These are phyloP conservation scores for Dryas integrifolia DNA, from an alignment of 331 rosid genomes.

Conservation along the genomic window DNA sequence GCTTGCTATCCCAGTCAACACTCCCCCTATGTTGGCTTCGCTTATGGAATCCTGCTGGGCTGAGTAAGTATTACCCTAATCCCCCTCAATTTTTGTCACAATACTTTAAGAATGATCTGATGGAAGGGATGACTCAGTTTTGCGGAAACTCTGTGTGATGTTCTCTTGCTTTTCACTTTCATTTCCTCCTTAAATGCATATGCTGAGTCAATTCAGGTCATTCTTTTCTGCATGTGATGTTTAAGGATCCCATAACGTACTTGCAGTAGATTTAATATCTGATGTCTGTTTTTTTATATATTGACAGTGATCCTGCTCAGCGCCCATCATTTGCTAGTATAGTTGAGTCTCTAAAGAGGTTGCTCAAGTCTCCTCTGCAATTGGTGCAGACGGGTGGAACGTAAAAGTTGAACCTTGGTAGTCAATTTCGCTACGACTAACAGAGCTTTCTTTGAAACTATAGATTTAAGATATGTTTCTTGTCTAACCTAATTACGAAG, in stretches of 20 bases:
- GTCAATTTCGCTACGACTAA: constrained; percentile 24
- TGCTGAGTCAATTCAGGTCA: too few species aligned
- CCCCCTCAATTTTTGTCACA: background rate
- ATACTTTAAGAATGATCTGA: background rate
- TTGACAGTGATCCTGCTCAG: constrained; percentile 63
- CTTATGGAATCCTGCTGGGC: constrained; percentile 98
- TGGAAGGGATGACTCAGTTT: background rate
- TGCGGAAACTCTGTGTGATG: too few species aligned
- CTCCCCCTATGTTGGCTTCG: constrained; percentile 70
- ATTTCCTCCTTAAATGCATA: too few species aligned
- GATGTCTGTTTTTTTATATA: constrained; percentile 24
- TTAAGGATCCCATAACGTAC: too few species aligned
- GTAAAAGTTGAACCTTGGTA: constrained; percentile 13
- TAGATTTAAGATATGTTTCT: constrained; percentile 4
- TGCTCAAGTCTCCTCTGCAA: constrained; percentile 75
- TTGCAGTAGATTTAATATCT: constrained; percentile 3
- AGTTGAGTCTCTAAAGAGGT: constrained; percentile 78
- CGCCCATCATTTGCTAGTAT: constrained; percentile 70
- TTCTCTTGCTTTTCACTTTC: too few species aligned
- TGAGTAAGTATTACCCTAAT: constrained; percentile 52
- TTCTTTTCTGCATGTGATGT: too few species aligned
- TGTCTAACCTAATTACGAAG: constrained; percentile 4
- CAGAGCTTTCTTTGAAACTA: constrained; percentile 32
- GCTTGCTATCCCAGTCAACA: constrained; percentile 63
- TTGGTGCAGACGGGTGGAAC: constrained; percentile 55